Evolutionary conservation across 345 rosid genomes (phyloP).

Genomic region (Orychophragmus violaceus): DNA sequence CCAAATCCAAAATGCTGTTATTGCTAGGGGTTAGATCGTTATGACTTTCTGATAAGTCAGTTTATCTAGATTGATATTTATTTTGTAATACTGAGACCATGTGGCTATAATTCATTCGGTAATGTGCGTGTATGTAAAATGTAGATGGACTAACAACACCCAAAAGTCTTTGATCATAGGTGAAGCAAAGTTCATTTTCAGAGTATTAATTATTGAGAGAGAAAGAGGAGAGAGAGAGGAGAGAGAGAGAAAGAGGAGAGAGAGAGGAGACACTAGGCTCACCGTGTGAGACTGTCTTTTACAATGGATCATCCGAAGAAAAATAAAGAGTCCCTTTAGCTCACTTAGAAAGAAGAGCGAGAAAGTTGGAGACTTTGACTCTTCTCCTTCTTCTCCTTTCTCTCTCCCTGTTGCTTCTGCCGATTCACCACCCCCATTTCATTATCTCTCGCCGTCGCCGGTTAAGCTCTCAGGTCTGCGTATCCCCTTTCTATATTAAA

Average conservation of each 20-base stretch:
- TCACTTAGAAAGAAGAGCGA: constrained; percentile 13
- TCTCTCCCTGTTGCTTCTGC: not conserved
- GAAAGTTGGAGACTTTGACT: constrained; percentile 30
- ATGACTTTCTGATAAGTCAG: too few relatives aligned
- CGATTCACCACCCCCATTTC: not conserved
- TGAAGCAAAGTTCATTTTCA: not conserved
- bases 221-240: not conserved
- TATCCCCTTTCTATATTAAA: not conserved
- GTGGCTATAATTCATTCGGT: not conserved
- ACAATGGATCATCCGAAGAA: constrained; percentile 5
- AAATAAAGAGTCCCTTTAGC: not conserved
- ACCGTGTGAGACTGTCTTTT: not conserved
- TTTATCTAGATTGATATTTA: not conserved
- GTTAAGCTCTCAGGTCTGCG: constrained; percentile 18
- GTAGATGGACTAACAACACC: too few relatives aligned
- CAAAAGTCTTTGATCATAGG: not conserved
- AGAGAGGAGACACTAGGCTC: not conserved
- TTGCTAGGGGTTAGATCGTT: too few relatives aligned
- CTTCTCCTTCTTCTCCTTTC: constrained; percentile 26
- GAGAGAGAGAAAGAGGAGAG: not conserved
- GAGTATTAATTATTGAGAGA: not conserved
- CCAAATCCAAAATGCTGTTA: too few relatives aligned
- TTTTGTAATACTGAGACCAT: not conserved
- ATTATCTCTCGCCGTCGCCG: not conserved
- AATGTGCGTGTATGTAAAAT: not conserved